A percentile compares a stretch with the other conserved stretches of the same genome.
phyloP scores from a whole-genome alignment of 139 green algal genomes.

The Edaphochlamys debaryana region DNA sequence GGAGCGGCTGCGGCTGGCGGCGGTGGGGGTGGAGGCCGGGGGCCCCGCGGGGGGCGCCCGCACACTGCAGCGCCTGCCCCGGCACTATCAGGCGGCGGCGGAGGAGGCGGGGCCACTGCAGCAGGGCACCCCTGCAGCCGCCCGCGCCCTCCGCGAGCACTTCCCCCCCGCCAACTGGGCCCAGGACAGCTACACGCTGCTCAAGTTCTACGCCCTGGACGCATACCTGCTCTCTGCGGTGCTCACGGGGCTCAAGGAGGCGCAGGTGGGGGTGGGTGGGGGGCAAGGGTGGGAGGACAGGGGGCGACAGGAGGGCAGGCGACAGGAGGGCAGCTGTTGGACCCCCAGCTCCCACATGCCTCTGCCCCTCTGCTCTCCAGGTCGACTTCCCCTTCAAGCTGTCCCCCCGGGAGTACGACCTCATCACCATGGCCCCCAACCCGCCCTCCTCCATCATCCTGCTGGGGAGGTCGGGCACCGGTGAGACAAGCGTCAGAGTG shows the following conservation, averaged over 20 bases:
- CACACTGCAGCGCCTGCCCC: slow-evolving; percentile 6
- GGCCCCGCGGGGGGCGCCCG: background rate
- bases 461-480: slow-evolving; percentile 77
- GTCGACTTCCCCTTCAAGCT: slow-evolving; percentile 57
- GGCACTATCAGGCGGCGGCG: background rate
- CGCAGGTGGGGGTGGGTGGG: slow-evolving; percentile 30
- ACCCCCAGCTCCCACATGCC: no score
- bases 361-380: background rate
- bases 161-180: slow-evolving; percentile 38
- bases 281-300: background rate
- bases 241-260: slow-evolving; percentile 42
- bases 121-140: background rate
- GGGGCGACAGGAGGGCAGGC: no score
- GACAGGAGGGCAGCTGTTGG: no score
- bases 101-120: background rate
- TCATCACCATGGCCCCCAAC: slow-evolving; percentile 63
- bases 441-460: slow-evolving; percentile 73
- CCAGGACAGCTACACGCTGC: slow-evolving; percentile 37
- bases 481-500: slow-evolving; percentile 79
- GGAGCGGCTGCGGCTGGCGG: slow-evolving; percentile 19
- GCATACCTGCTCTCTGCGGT: slow-evolving; percentile 37
- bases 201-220: slow-evolving; percentile 54
- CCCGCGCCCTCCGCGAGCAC: slow-evolving; percentile 8
- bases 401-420: slow-evolving; percentile 61
- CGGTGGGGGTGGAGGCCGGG: no score